Conservation (phyloP, 768 basidiomycete species). For the Tylopilus sp. region DNA sequence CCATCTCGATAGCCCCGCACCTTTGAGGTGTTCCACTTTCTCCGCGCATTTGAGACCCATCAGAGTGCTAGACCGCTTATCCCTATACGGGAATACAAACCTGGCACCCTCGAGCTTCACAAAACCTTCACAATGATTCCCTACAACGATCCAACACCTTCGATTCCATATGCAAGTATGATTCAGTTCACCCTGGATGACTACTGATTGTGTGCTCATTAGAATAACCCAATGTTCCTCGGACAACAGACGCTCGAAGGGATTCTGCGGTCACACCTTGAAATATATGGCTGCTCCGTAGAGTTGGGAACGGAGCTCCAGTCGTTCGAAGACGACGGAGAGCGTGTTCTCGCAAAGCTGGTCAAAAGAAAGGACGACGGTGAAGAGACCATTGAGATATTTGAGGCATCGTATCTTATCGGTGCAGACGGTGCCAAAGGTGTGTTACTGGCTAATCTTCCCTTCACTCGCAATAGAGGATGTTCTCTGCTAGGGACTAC, state of each 20-base stretch:
- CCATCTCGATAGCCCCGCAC: constrained; percentile 28
- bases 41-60: constrained; percentile 39
- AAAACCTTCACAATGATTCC: constrained; percentile 4
- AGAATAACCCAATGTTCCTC: constrained; percentile 14
- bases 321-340: constrained; percentile 39
- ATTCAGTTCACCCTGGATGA: background rate
- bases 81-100: constrained; percentile 35
- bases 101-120: constrained; percentile 14
- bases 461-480: background rate
- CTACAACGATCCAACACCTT: constrained; percentile 20
- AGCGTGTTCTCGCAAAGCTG: constrained; percentile 37
- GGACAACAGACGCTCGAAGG: constrained; percentile 33
- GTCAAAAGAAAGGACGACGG: constrained; percentile 24
- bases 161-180: constrained; percentile 26
- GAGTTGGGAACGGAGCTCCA: constrained; percentile 45
- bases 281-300: constrained; percentile 27
- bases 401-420: constrained; percentile 34
- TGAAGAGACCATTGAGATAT: constrained; percentile 24
- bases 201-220: background rate
- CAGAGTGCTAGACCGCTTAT: constrained; percentile 26
- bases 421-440: constrained; percentile 41
- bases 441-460: background rate
- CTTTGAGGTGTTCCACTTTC: constrained; percentile 41
- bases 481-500: constrained; percentile 25
- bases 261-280: constrained; percentile 16